phyloP scores from a whole-genome alignment of 805 yeast species.

The Candida palmyrensis region DNA sequence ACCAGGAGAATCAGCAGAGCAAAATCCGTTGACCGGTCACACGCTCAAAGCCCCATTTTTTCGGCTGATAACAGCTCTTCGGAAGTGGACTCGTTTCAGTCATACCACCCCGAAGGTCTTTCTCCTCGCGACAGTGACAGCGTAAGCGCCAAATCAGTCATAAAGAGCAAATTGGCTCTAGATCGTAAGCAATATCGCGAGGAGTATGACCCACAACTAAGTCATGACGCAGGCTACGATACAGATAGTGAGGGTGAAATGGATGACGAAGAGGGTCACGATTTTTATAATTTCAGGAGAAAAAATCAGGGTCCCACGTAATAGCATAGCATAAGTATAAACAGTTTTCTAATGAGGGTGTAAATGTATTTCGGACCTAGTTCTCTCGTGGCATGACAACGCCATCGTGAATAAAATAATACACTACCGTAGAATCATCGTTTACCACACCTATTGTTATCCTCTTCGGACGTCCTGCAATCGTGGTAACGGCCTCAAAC shows the following conservation, averaged over 20 bases:
- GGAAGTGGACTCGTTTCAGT: constrained; percentile 1
- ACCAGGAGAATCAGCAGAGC: no score
- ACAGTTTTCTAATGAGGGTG: constrained; percentile 1
- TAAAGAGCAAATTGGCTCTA: constrained; percentile 12
- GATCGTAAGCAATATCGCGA: constrained; percentile 3
- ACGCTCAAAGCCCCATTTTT: no score
- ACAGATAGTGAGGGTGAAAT: constrained; percentile 5
- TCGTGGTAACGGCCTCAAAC: constrained; percentile 25
- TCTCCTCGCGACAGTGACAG: no score
- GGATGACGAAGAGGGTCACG: constrained; percentile 4
- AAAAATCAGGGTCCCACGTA: not conserved
- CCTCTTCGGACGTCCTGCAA: constrained; percentile 32
- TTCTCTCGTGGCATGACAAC: constrained; percentile 58
- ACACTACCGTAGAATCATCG: constrained; percentile 68
- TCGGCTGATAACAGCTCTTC: no score
- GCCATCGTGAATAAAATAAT: constrained; percentile 64
- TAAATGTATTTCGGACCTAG: constrained; percentile 12
- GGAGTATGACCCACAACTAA: constrained; percentile 2
- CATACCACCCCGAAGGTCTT: not conserved
- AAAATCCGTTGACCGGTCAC: no score
- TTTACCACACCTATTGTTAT: constrained; percentile 52
- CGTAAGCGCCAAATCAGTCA: constrained; percentile 12
- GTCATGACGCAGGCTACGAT: constrained; percentile 10
- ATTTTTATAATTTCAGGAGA: constrained; percentile 3
- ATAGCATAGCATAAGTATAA: not conserved